Evolutionary conservation across 208 protist species (phyloP).

Genomic region (Wallacemonas sp.): DNA sequence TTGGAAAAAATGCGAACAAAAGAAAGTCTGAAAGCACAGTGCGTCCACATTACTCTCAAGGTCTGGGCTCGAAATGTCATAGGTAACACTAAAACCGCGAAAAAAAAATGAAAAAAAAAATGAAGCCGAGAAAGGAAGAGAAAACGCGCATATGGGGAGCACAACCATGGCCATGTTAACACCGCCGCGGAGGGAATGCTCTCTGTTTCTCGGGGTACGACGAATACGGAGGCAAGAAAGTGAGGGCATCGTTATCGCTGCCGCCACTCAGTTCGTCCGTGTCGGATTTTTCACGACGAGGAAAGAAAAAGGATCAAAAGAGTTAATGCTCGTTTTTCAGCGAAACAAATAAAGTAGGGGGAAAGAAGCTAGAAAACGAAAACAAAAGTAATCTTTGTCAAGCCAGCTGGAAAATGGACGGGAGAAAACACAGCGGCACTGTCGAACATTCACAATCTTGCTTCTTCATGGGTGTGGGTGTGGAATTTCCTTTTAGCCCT

Average conservation of each 20-base stretch:
- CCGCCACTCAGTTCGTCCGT: too few relatives aligned
- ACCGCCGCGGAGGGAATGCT: too few relatives aligned
- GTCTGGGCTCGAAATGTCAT: neutral
- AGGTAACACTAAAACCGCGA: conserved; percentile 6
- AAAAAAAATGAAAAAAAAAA: conserved; percentile 9
- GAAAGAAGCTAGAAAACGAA: conserved; percentile 8
- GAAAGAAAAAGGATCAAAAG: conserved; percentile 9
- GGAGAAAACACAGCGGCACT: too few relatives aligned
- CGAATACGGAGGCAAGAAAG: too few relatives aligned
- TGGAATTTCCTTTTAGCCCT: too few relatives aligned
- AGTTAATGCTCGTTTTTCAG: too few relatives aligned
- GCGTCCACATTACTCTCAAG: too few relatives aligned
- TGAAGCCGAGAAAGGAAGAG: neutral
- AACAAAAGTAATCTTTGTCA: neutral
- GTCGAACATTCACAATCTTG: too few relatives aligned
- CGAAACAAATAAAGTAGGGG: conserved; percentile 13
- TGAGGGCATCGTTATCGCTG: conserved; percentile 15
- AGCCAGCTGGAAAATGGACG: neutral
- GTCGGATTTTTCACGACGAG: neutral
- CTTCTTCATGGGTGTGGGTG: too few relatives aligned
- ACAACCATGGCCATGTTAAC: too few relatives aligned
- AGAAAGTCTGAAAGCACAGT: conserved; percentile 4
- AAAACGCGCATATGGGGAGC: neutral
- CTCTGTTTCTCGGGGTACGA: too few relatives aligned
- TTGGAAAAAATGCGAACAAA: conserved; percentile 8